phyloP scores from a whole-genome alignment of 495 filamentous ascomycete species.

The Baudoinia panamericana region DNA sequence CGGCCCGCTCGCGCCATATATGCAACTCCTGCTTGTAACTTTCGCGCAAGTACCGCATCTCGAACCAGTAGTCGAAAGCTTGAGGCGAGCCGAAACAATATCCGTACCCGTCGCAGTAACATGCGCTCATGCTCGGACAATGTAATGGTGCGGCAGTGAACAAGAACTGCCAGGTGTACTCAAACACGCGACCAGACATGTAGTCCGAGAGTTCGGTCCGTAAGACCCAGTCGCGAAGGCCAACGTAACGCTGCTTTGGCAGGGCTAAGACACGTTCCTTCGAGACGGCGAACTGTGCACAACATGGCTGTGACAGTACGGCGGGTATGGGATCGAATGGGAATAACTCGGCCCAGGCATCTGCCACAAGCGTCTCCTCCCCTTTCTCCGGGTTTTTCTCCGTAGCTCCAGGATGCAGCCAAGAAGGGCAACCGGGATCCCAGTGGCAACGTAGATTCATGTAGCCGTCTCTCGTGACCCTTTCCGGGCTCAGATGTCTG shows the following conservation, averaged over 20 bases:
- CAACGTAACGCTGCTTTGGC: conserved; percentile 46
- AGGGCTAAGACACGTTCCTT: conserved; percentile 36
- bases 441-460: conserved; percentile 41
- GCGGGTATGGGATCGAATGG: conserved; percentile 38
- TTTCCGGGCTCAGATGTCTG: conserved; percentile 30
- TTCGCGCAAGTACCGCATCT: conserved; percentile 30
- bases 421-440: conserved; percentile 40
- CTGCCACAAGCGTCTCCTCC: conserved; percentile 45
- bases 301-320: conserved; percentile 41
- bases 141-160: conserved; percentile 43
- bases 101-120: conserved; percentile 67
- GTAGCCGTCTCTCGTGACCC: conserved; percentile 36
- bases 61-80: conserved; percentile 38
- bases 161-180: conserved; percentile 65
- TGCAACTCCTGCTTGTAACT: conserved; percentile 37
- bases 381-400: conserved; percentile 37
- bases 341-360: conserved; percentile 31
- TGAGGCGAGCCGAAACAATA: conserved; percentile 57
- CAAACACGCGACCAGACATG: conserved; percentile 58
- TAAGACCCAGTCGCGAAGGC: conserved; percentile 56
- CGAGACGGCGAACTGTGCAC: conserved; percentile 51
- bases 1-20: conserved; percentile 34
- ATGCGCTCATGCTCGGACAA: conserved; percentile 54
- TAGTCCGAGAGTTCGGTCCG: conserved; percentile 49
- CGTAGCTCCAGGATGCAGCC: conserved; percentile 43